Evolutionary conservation across 305 asterid species (phyloP), one percentile per base, ranked within the genome.

Genomic region (Euphrasia arctica): DNA sequence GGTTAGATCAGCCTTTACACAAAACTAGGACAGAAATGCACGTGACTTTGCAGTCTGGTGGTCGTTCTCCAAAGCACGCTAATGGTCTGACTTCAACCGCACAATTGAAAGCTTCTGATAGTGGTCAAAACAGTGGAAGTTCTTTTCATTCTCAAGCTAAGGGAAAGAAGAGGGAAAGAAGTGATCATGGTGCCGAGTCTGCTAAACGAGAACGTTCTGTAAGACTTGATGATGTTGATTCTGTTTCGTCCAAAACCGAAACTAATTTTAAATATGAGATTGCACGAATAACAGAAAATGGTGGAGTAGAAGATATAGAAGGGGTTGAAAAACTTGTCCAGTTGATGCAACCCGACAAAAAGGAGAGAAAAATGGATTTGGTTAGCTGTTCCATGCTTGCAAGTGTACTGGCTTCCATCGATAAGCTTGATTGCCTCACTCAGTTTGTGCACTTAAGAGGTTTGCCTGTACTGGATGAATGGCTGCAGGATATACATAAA

Each of bases 401-500:
- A 11, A 77, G 74, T 70, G 86, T 82, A 54, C 62, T 85, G 60
- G 85, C 86, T 63, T 78, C 82, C 41, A 85, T 85, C 0, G 92
- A 82, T 11, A 80, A 67, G 64, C 67, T 77, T 64, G 92, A 85
- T 31, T 85, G 86, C 77, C 87, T 85, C 31, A 74, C 61, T 64
- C 79, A 69, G 54, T 85, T 85, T 70, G 87, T 85, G 48, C 85
- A 85, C 67, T 80, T 82, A 45, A 76, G 67, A 67, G 92, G 87
- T 57, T 68, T 82, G 69, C 75, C 79, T 45, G 82, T 80, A 41
- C 69, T 82, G 60, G 89, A 82, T 67, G 83, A 74, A 58, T 85
- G 91, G 91, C 83, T 85, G 54, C 91, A 85, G 75, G 88, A 85
- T 55, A 68, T 80, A 29, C 86, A 80, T 50, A 80, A 73, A 74